Conservation (phyloP, 2,329 filamentous ascomycete species). For the Colletotrichum sp. region DNA sequence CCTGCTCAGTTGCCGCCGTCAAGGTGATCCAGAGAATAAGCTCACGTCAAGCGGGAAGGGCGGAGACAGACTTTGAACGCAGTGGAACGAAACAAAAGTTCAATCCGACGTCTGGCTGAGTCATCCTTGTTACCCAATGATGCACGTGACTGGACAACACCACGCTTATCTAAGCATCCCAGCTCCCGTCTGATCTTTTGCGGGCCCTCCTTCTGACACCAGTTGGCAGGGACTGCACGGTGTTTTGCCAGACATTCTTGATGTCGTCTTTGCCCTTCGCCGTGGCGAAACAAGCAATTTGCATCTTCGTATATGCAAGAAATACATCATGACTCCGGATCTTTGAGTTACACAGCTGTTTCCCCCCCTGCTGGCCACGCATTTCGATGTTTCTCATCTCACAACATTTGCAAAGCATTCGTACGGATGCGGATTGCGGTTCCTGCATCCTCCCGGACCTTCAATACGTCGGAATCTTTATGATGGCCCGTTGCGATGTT, state of each 20-base stretch:
- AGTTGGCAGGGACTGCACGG: neutral
- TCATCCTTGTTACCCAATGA: neutral
- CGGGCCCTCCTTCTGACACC: neutral
- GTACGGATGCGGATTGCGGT: neutral
- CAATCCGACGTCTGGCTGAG: neutral
- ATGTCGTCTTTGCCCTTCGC: neutral
- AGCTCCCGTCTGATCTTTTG: neutral
- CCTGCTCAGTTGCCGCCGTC: neutral
- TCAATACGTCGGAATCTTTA: neutral
- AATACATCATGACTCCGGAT: neutral
- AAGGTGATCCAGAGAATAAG: neutral
- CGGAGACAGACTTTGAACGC: neutral
- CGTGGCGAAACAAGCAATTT: neutral
- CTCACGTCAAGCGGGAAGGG: constrained; percentile 12
- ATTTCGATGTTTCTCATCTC: neutral
- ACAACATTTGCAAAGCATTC: neutral
- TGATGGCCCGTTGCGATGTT: neutral
- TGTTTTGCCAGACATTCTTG: neutral
- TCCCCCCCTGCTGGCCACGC: neutral
- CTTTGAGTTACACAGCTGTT: neutral
- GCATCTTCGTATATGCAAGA: neutral
- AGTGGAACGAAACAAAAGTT: neutral
- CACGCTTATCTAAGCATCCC: neutral
- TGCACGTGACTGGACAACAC: rapidly evolving
- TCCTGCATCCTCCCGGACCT: neutral